phyloP scores from a whole-genome alignment of 768 basidiomycete species.

The Gyrodon lividus region DNA sequence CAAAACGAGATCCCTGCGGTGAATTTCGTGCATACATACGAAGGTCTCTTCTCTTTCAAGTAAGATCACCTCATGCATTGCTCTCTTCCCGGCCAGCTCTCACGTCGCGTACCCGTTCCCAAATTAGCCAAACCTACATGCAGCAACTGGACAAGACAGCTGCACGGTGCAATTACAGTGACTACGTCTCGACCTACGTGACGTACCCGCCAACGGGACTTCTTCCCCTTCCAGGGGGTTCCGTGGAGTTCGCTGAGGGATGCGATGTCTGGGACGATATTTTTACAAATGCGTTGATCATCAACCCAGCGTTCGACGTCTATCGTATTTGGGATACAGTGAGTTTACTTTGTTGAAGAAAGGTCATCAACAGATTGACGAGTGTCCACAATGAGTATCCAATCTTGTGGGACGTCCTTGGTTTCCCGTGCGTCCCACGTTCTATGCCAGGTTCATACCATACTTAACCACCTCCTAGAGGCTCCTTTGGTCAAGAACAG shows the following conservation, averaged over 20 bases:
- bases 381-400: slow-evolving; percentile 41
- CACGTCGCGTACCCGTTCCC: background rate
- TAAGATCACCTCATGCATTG: slow-evolving; percentile 32
- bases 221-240: slow-evolving; percentile 67
- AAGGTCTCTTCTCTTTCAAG: slow-evolving; percentile 73
- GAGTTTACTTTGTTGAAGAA: slow-evolving; percentile 8
- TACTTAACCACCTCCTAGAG: slow-evolving; percentile 34
- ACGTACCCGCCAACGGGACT: slow-evolving; percentile 66
- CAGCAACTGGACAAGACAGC: slow-evolving; percentile 53
- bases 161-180: slow-evolving; percentile 56
- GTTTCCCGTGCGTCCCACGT: slow-evolving; percentile 59
- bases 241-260: slow-evolving; percentile 41
- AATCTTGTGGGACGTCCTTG: slow-evolving; percentile 75
- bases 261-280: slow-evolving; percentile 72
- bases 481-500: slow-evolving; percentile 55
- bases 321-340: slow-evolving; percentile 76
- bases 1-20: slow-evolving; percentile 72
- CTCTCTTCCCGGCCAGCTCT: background rate
- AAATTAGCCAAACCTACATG: slow-evolving; percentile 60
- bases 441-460: background rate
- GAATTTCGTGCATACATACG: slow-evolving; percentile 70
- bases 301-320: slow-evolving; percentile 77
- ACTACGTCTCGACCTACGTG: slow-evolving; percentile 59
- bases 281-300: slow-evolving; percentile 54
- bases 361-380: slow-evolving; percentile 1